Conservation (phyloP, 2,329 filamentous ascomycete species). For the Phaeosphaeriaceae sp. region DNA sequence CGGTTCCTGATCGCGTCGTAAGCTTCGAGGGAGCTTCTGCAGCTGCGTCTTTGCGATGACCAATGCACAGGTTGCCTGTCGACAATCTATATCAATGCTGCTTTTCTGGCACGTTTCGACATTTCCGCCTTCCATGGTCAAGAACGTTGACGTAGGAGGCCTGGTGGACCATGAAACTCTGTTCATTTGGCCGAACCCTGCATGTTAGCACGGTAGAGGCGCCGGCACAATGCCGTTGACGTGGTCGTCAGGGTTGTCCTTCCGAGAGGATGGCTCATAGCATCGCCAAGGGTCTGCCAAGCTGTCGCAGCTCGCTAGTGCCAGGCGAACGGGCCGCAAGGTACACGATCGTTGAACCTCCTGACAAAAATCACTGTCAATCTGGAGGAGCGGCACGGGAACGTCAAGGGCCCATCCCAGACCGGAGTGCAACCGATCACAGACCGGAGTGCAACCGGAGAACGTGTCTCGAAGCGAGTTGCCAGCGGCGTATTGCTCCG, state of each 20-base stretch:
- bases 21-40: neutral
- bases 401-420: neutral
- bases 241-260: neutral
- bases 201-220: neutral
- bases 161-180: neutral
- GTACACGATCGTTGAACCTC: neutral
- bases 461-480: neutral
- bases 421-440: neutral
- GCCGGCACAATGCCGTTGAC: neutral
- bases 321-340: neutral
- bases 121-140: neutral
- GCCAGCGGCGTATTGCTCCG: neutral
- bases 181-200: neutral
- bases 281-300: neutral
- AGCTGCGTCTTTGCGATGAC: neutral
- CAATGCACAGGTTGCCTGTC: too few relatives aligned
- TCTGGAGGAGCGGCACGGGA: neutral
- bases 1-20: neutral
- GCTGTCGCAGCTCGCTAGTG: neutral
- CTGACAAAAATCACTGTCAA: neutral
- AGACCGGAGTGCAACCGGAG: neutral
- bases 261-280: neutral
- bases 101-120: neutral
- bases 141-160: neutral
- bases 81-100: neutral